Evolutionary conservation across 371 early-diverging fungal genomes (phyloP), one percentile per base, ranked within the genome.

Genomic region (Phascolomyces articulosus): DNA sequence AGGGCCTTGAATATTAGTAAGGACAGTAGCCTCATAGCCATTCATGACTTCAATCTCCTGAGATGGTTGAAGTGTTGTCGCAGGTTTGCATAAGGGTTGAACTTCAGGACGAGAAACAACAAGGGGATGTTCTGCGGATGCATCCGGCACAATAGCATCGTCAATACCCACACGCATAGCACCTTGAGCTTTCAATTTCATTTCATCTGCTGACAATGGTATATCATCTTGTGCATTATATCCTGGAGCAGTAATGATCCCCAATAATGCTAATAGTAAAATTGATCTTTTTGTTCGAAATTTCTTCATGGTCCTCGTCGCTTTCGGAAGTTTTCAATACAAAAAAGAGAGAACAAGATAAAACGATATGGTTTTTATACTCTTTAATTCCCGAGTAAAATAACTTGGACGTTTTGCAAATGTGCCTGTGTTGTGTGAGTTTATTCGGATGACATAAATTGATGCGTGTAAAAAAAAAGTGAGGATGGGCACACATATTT

Each of bases 121-220:
- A 40, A 80, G 26, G 10, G 80, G 80, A 24, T 73, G 72, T 13
- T 80, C 80, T 21, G 80, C 55, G 13, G 78, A 71, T 28, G 78
- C 72, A 63, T 80, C 80, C 0, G 80, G 80, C 1, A 80, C 63
- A 61, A 80, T 67, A 0, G 63, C 58, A 40, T 65, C 57, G 10
- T 60, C 61, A 1, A 34, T 44, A 2, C 75, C 76, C 18, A 80
- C 69, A 29, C 62, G 66, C 55, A 80, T 62, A 20, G 69, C 75
- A n/a, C 80, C 78, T 65, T 40, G 74, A 66, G 21, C 74, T 69
- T 28, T 58, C 24, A 16, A 68, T 66, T 18, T 69, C 64, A 27
- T 71, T 61, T 18, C 77, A 67, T 56, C 34, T 49, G 51, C 51
- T 10, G 24, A 23, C 23, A 51, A 51, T 20, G 20, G 10, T 10